These are phyloP conservation scores for Lantana camara DNA, from an alignment of 257 asterid species.

Conservation along the genomic window DNA sequence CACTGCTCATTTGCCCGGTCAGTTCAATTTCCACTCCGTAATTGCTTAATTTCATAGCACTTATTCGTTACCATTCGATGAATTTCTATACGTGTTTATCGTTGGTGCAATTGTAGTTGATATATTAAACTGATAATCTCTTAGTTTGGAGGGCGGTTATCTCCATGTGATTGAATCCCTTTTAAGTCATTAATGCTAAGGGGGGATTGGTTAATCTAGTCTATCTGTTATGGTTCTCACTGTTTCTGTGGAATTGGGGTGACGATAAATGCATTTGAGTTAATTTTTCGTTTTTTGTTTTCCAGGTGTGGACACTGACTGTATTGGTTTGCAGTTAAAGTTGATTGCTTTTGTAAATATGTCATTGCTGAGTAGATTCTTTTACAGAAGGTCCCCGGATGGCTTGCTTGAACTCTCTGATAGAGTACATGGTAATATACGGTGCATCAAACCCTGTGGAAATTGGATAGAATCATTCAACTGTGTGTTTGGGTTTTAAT, in stretches of 20 bases:
- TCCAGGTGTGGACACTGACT: slow-evolving; percentile 35
- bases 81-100: neutral
- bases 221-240: neutral
- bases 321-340: slow-evolving; percentile 31
- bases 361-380: slow-evolving; percentile 93
- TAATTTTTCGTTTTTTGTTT: slow-evolving; percentile 26
- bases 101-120: slow-evolving; percentile 4
- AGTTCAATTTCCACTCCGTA: slow-evolving; percentile 11
- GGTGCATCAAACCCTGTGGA: slow-evolving; percentile 2
- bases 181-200: neutral
- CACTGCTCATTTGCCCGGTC: slow-evolving; percentile 21
- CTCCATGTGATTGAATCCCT: neutral
- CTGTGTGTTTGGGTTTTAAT: slow-evolving; percentile 8
- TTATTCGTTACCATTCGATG: neutral
- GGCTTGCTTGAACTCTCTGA: slow-evolving; percentile 91
- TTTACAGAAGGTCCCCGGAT: slow-evolving; percentile 94
- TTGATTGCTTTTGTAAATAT: slow-evolving; percentile 45
- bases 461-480: neutral
- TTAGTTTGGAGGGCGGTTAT: slow-evolving; percentile 7
- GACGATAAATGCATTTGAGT: slow-evolving; percentile 9
- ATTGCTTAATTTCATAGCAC: slow-evolving; percentile 20
- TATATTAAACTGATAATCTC: slow-evolving; percentile 6
- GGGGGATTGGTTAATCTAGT: neutral
- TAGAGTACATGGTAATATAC: slow-evolving; percentile 78
- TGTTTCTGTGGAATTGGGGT: slow-evolving; percentile 17